Percentiles rank a stretch among this genome's conserved stretches.
Evolutionary conservation across 306 rosid species (phyloP).

Genomic region (Albizia julibrissin): DNA sequence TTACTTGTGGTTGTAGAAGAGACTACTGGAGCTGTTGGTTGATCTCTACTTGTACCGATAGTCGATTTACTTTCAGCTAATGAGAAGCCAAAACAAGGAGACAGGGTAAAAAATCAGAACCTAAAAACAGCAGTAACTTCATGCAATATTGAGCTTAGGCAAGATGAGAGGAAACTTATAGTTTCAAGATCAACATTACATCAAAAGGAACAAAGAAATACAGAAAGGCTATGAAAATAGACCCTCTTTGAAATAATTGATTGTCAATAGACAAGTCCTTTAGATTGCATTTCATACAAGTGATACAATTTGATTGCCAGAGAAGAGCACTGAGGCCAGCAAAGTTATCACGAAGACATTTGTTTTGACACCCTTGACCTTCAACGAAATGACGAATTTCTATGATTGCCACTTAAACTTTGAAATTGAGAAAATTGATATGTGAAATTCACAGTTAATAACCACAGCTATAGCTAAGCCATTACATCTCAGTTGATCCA

Average conservation of each 20-base stretch:
- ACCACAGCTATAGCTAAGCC: neutral
- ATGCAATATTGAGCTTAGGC: neutral
- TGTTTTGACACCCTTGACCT: neutral
- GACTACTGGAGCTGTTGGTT: conserved; percentile 61
- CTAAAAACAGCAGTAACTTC: conserved; percentile 5
- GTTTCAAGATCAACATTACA: neutral
- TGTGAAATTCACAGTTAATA: neutral
- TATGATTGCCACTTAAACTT: neutral
- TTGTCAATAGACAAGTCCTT: conserved; percentile 45
- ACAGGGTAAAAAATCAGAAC: conserved; percentile 7
- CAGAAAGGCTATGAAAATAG: neutral
- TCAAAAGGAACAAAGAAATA: conserved; percentile 1
- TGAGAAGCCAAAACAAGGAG: conserved; percentile 18
- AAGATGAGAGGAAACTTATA: neutral
- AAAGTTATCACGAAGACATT: neutral
- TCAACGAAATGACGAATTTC: neutral
- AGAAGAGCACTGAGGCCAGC: neutral
- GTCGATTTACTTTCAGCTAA: conserved; percentile 65
- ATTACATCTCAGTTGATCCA: neutral
- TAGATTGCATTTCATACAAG: neutral
- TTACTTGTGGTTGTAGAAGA: conserved; percentile 81
- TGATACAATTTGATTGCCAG: neutral
- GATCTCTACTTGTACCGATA: conserved; percentile 74
- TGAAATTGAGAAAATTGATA: neutral
- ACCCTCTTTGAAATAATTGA: neutral